These are phyloP conservation scores for Cladophialophora bantiana DNA, from an alignment of 2,329 filamentous ascomycete genomes.

Conservation along the genomic window DNA sequence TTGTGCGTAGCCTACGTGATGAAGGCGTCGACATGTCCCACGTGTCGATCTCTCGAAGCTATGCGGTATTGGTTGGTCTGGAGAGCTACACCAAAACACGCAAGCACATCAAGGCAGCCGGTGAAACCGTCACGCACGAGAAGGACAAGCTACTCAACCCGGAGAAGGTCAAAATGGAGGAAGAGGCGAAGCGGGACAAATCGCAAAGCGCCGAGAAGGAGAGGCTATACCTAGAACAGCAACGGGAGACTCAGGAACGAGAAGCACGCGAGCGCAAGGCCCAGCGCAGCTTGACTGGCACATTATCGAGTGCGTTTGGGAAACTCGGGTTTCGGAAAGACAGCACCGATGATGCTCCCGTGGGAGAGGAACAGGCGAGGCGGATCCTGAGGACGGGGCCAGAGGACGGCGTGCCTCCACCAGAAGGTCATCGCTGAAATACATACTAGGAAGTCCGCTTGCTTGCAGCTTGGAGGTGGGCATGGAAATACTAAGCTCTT, in stretches of 20 bases:
- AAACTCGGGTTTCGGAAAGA: slow-evolving; percentile 17
- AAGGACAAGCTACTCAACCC: slow-evolving; percentile 68
- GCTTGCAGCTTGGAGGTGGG: background rate
- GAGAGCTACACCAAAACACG: slow-evolving; percentile 78
- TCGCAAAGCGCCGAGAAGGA: slow-evolving; percentile 67
- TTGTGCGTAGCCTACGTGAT: slow-evolving; percentile 74
- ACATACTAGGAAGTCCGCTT: background rate
- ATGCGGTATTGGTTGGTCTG: slow-evolving; percentile 80
- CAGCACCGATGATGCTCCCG: slow-evolving; percentile 1
- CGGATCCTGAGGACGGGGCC: slow-evolving; percentile 39
- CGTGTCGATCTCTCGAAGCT: slow-evolving; percentile 80
- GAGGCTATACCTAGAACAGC: slow-evolving; percentile 55
- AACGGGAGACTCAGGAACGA: slow-evolving; percentile 28
- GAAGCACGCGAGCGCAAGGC: slow-evolving; percentile 23
- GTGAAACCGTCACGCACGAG: slow-evolving; percentile 59
- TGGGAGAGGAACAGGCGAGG: slow-evolving; percentile 19
- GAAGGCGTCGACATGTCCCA: slow-evolving; percentile 79
- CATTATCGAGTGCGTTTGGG: slow-evolving; percentile 21
- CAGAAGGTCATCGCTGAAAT: slow-evolving; percentile 39
- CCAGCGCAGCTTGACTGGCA: slow-evolving; percentile 19
- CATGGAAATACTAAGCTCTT: too few species aligned
- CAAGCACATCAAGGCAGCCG: slow-evolving; percentile 65
- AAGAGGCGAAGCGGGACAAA: slow-evolving; percentile 62
- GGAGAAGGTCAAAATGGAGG: slow-evolving; percentile 59
- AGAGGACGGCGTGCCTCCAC: slow-evolving; percentile 42